Percentiles rank a stretch among this genome's conserved stretches.
phyloP scores from a whole-genome alignment of 805 yeast species.

The Cyberlindnera mississippiensis region DNA sequence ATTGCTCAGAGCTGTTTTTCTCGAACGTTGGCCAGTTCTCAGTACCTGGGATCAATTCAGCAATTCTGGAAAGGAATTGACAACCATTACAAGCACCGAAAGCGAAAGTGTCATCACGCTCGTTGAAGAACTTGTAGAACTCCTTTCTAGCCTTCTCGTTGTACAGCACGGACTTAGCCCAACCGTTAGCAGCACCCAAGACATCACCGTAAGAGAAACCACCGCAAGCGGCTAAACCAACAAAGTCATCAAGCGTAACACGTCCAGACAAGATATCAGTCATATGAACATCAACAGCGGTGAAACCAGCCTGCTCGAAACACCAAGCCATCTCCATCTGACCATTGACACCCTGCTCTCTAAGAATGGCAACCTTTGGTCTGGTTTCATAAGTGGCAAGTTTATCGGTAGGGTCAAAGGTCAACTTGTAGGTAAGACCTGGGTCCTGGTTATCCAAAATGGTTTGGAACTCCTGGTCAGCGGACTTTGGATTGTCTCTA shows the following conservation, averaged over 20 bases:
- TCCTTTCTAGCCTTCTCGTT: constrained; percentile 72
- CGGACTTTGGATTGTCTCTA: constrained; percentile 90
- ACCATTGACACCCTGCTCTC: constrained; percentile 98
- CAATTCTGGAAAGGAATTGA: constrained; percentile 87
- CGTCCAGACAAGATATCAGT: constrained; percentile 77
- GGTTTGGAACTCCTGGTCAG: constrained; percentile 77
- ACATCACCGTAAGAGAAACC: constrained; percentile 99
- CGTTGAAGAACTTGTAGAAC: constrained; percentile 77
- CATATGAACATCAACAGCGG: constrained; percentile 94
- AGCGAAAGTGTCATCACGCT: constrained; percentile 88
- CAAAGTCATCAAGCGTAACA: constrained; percentile 71
- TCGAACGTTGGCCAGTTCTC: constrained; percentile 96
- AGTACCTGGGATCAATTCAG: constrained; percentile 85
- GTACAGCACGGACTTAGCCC: constrained; percentile 96
- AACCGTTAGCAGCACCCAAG: constrained; percentile 96
- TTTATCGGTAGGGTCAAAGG: constrained; percentile 58
- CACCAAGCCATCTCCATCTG: constrained; percentile 99
- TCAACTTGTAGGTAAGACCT: constrained; percentile 77
- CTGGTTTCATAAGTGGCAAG: constrained; percentile 36
- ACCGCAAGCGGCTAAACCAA: constrained; percentile 97
- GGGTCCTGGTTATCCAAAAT: constrained; percentile 83
- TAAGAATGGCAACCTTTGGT: constrained; percentile 92
- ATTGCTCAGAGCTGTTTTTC: constrained; percentile 87
- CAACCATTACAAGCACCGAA: constrained; percentile 99
- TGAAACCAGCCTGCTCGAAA: constrained; percentile 92